Percentiles rank a stretch among this genome's conserved stretches.
These are phyloP conservation scores for Termitomyces sp. DNA, from an alignment of 768 basidiomycete genomes.

Conservation along the genomic window DNA sequence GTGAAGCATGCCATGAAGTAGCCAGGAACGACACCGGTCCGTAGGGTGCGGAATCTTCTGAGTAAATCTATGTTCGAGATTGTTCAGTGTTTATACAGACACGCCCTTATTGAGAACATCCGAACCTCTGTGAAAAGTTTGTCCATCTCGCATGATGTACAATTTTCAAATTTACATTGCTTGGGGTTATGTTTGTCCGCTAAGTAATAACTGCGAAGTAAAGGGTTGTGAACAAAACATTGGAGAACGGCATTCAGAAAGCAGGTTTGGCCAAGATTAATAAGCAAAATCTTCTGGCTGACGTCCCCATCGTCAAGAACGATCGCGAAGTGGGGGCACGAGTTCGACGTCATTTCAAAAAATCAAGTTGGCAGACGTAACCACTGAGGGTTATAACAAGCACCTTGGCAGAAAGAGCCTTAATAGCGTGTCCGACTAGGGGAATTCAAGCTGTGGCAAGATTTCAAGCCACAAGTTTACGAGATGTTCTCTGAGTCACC, in stretches of 20 bases:
- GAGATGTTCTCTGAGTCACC: not conserved
- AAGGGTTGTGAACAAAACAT: slow-evolving; percentile 83
- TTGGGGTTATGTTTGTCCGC: slow-evolving; percentile 82
- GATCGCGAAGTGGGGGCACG: slow-evolving; percentile 39
- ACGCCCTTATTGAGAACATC: not conserved
- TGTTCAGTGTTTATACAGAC: not conserved
- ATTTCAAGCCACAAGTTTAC: not conserved
- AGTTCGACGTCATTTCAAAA: slow-evolving; percentile 8
- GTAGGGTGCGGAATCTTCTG: slow-evolving; percentile 55
- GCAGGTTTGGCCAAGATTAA: slow-evolving; percentile 92
- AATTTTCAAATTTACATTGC: slow-evolving; percentile 66
- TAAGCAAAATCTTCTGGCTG: slow-evolving; percentile 37
- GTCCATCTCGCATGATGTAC: slow-evolving; percentile 95
- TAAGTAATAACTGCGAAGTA: slow-evolving; percentile 85
- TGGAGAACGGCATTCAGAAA: slow-evolving; percentile 93
- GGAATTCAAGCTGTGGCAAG: not conserved
- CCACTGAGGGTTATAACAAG: not conserved
- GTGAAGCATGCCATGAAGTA: slow-evolving; percentile 77
- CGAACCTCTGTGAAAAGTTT: slow-evolving; percentile 70
- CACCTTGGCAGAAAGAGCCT: not conserved
- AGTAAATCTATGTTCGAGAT: slow-evolving; percentile 41
- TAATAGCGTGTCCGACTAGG: not conserved
- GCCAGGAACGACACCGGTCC: slow-evolving; percentile 83
- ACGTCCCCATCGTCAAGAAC: slow-evolving; percentile 27
- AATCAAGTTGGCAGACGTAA: not conserved